phyloP scores from a whole-genome alignment of 371 early-diverging fungal species.

The Actinomucor elegans region DNA sequence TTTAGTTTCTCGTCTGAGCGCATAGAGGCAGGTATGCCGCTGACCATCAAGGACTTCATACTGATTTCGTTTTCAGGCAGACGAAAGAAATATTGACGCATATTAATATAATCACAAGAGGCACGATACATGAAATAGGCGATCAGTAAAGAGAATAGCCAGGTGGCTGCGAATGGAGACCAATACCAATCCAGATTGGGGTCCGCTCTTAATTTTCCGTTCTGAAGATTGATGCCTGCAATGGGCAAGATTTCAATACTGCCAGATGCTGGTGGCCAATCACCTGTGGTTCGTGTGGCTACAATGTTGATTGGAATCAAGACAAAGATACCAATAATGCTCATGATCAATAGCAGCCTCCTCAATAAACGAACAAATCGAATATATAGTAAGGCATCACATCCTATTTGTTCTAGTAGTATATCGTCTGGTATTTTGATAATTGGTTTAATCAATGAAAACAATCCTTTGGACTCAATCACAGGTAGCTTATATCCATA shows the following conservation, averaged over 20 bases:
- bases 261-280: slow-evolving; percentile 44
- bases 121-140: slow-evolving; percentile 55
- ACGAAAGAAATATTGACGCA: slow-evolving; percentile 61
- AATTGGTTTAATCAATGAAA: slow-evolving; percentile 69
- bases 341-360: slow-evolving; percentile 53
- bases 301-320: slow-evolving; percentile 65
- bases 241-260: slow-evolving; percentile 38
- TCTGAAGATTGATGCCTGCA: slow-evolving; percentile 32
- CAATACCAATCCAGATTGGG: slow-evolving; percentile 54
- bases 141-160: slow-evolving; percentile 58
- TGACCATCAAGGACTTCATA: slow-evolving; percentile 69
- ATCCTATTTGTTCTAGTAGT: slow-evolving; percentile 66
- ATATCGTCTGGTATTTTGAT: slow-evolving; percentile 56
- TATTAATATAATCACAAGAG: slow-evolving; percentile 58
- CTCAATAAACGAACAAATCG: slow-evolving; percentile 68
- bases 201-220: slow-evolving; percentile 22
- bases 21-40: slow-evolving; percentile 62
- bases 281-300: slow-evolving; percentile 47
- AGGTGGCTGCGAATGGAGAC: slow-evolving; percentile 66
- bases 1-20: slow-evolving; percentile 57
- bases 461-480: slow-evolving; percentile 50
- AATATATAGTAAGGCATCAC: slow-evolving; percentile 80
- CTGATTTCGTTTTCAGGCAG: slow-evolving; percentile 57
- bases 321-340: slow-evolving; percentile 57
- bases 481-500: slow-evolving; percentile 67